Base-by-base conservation (phyloP, 2,329 filamentous ascomycete genomes). In the Passalora sequoiae region DNA sequence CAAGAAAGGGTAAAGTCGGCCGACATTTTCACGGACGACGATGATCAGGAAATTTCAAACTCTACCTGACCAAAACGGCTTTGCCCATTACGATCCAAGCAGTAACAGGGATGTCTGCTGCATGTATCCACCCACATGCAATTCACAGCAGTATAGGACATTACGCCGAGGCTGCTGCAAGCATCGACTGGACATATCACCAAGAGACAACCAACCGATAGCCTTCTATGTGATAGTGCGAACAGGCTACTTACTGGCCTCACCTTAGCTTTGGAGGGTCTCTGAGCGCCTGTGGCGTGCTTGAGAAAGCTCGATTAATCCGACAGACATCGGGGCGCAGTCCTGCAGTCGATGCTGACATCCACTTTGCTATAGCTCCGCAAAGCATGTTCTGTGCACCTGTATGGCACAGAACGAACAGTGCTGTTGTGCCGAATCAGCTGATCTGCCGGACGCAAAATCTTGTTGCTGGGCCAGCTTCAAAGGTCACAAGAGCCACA, bases 51-150 rank as follows among this genome's bases (percentile, higher is more conserved):
- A n/a, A n/a, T n/a, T n/a, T n/a, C n/a, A n/a, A n/a, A n/a, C n/a
- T n/a, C 8, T 17, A 4, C 15, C 4, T 20, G 16, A 35, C 1
- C 13, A 35, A 8, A 35, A 8, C 17, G 16, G 6, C n/a, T 5
- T 1, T 16, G 12, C 12, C 13, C 30, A 19, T 19, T 20, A 35
- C 12, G 24, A n/a, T 30, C 38, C 38, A 19, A 38, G 8, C 15
- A 28, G 29, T 30, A 53, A 53, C 36, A 58, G 53, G 54, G 55
- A 60, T 22, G 43, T 57, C 6, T 57, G 54, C 39, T 60, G 54
- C 35, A 55, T 59, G 31, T 59, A 55, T 38, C 42, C 58, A 7
- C 49, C 51, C 24, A 52, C 52, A 4, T n/a, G n/a, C n/a, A n/a
- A 19, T 33, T 4, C 40, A 55, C 27, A 46, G 54, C 6, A 35